Evolutionary conservation across 2,329 filamentous ascomycete genomes (phyloP).

Genomic region (Trichoderma sp.): DNA sequence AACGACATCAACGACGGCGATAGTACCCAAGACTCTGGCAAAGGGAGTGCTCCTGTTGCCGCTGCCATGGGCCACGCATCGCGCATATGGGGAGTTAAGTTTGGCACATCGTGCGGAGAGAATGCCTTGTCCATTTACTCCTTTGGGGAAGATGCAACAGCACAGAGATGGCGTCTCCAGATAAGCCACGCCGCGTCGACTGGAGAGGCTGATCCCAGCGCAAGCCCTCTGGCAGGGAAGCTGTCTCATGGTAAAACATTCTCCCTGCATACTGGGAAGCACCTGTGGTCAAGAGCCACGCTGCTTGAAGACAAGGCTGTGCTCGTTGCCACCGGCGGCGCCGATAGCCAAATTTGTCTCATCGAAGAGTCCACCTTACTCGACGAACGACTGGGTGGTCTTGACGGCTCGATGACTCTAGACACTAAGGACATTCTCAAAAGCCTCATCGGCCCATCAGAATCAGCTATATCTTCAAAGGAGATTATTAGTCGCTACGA

Average conservation of each 20-base stretch:
- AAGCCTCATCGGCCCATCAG: constrained; percentile 14
- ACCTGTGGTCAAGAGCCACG: constrained; percentile 77
- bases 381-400: neutral
- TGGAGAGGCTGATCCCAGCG: constrained; percentile 1
- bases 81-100: constrained; percentile 84
- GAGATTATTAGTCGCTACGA: constrained; percentile 62
- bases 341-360: constrained; percentile 70
- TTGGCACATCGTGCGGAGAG: constrained; percentile 46
- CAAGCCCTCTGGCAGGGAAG: constrained; percentile 23
- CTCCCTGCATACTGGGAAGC: constrained; percentile 77
- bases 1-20: neutral
- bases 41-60: constrained; percentile 53
- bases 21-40: neutral
- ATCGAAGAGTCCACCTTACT: constrained; percentile 34
- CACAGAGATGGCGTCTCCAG: constrained; percentile 67
- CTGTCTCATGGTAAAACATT: constrained; percentile 58
- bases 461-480: constrained; percentile 18
- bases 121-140: constrained; percentile 58
- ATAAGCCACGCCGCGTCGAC: constrained; percentile 31
- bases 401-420: constrained; percentile 27
- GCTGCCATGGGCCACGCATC: constrained; percentile 84
- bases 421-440: constrained; percentile 38
- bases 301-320: constrained; percentile 34
- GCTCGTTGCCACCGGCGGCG: constrained; percentile 73
- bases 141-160: constrained; percentile 81